Conservation (phyloP, 148 eudicot genomes). For the Fagopyrum esculentum region DNA sequence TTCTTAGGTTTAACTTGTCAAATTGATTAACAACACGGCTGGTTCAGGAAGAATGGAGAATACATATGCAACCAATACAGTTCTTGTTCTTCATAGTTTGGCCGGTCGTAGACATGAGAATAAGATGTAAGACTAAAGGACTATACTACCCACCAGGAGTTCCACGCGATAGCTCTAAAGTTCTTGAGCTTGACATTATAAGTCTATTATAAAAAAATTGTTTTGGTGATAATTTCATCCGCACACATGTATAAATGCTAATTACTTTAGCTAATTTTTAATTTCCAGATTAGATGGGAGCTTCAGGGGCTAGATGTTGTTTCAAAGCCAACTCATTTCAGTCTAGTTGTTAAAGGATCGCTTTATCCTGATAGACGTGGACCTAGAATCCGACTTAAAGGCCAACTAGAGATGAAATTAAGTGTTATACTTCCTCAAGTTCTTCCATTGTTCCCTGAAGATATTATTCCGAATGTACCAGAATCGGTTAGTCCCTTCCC, state of each 20-base stretch:
- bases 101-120: conserved; percentile 79
- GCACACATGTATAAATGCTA: background rate
- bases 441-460: conserved; percentile 56
- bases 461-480: conserved; percentile 48
- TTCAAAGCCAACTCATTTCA: conserved; percentile 59
- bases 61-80: conserved; percentile 78
- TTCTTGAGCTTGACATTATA: conserved; percentile 83
- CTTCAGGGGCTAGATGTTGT: conserved; percentile 68
- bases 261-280: background rate
- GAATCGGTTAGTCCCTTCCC: conserved; percentile 45
- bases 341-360: conserved; percentile 63
- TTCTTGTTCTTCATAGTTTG: conserved; percentile 55
- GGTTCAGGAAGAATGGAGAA: conserved; percentile 84
- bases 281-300: conserved; percentile 71
- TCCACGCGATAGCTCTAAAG: conserved; percentile 49
- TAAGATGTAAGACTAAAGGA: conserved; percentile 59
- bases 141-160: conserved; percentile 66
- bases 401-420: conserved; percentile 63
- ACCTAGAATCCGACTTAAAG: conserved; percentile 51
- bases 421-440: conserved; percentile 62
- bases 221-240: background rate
- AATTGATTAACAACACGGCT: background rate
- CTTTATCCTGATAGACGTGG: conserved; percentile 66
- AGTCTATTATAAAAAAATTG: conserved; percentile 13
- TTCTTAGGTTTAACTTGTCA: background rate